These are phyloP conservation scores for Saccharum officinarum DNA, from an alignment of 176 grass and related monocot genomes.

Conservation along the genomic window DNA sequence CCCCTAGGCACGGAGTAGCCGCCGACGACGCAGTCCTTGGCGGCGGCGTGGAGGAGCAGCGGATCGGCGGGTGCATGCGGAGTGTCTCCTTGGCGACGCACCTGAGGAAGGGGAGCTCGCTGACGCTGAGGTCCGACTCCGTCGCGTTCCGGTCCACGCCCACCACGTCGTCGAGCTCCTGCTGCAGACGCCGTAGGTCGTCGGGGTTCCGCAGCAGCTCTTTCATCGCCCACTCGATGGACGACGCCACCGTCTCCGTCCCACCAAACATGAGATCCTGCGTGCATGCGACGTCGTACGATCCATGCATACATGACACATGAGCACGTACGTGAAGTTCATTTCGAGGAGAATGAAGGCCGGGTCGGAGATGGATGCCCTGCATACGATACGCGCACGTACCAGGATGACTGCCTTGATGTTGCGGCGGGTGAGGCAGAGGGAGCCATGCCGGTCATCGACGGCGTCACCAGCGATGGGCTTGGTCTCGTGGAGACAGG, in stretches of 20 bases:
- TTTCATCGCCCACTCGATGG: constrained; percentile 85
- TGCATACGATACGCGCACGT: too few species aligned
- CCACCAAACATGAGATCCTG: constrained; percentile 99
- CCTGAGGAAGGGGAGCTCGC: constrained; percentile 70
- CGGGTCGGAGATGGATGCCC: too few species aligned
- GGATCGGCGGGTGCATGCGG: constrained; percentile 88
- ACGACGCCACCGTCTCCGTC: constrained; percentile 87
- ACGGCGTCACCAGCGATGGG: too few species aligned
- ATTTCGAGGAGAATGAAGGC: too few species aligned
- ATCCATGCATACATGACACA: too few species aligned
- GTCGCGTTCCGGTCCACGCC: constrained; percentile 47
- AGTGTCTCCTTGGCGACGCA: constrained; percentile 88
- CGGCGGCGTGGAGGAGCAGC: constrained; percentile 77
- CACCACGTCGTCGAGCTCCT: too few species aligned
- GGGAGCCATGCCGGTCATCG: too few species aligned
- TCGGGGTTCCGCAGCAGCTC: constrained; percentile 81
- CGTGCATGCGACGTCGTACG: background rate
- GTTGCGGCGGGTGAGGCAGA: too few species aligned
- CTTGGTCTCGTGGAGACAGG: too few species aligned
- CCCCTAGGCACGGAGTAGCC: constrained; percentile 65
- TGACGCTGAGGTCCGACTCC: constrained; percentile 61
- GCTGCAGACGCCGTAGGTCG: constrained; percentile 30
- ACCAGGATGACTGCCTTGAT: too few species aligned
- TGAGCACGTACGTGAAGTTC: too few species aligned
- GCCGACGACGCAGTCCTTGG: constrained; percentile 59